phyloP scores from a whole-genome alignment of 371 early-diverging fungal genomes.

The Actinomortierella wolfii region DNA sequence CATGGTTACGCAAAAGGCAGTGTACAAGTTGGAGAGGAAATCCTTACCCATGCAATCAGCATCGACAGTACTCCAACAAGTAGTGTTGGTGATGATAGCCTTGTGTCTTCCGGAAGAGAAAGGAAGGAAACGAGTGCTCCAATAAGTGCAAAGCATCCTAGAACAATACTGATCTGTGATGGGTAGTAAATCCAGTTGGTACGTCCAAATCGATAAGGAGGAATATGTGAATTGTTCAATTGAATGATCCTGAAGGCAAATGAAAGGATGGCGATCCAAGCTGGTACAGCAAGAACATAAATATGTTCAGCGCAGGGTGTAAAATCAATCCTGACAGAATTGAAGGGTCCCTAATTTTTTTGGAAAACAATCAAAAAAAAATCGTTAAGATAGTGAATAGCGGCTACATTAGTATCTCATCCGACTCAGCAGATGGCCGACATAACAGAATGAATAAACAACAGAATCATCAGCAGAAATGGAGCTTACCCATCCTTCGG shows the following conservation, averaged over 20 bases:
- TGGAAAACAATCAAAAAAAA: not conserved
- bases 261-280: not conserved
- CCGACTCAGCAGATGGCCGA: conserved; percentile 25
- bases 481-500: no score
- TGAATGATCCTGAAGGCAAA: conserved; percentile 10
- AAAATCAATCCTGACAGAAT: not conserved
- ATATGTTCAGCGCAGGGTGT: not conserved
- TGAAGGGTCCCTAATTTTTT: not conserved
- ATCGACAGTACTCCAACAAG: no score
- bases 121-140: no score
- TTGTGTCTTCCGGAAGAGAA: no score
- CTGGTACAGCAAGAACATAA: conserved; percentile 11
- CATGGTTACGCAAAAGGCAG: no score
- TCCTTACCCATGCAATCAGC: no score
- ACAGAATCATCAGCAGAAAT: no score
- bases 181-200: conserved; percentile 30
- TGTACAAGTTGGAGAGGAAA: no score
- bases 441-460: conserved; percentile 19
- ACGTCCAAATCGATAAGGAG: conserved; percentile 15
- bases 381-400: not conserved
- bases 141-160: conserved; percentile 1
- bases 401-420: no score
- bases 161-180: conserved; percentile 16
- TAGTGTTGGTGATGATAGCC: no score
- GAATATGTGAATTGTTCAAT: not conserved